Conservation (phyloP, 1,284 basidiomycete species). For the Pseudozyma hubeiensis region DNA sequence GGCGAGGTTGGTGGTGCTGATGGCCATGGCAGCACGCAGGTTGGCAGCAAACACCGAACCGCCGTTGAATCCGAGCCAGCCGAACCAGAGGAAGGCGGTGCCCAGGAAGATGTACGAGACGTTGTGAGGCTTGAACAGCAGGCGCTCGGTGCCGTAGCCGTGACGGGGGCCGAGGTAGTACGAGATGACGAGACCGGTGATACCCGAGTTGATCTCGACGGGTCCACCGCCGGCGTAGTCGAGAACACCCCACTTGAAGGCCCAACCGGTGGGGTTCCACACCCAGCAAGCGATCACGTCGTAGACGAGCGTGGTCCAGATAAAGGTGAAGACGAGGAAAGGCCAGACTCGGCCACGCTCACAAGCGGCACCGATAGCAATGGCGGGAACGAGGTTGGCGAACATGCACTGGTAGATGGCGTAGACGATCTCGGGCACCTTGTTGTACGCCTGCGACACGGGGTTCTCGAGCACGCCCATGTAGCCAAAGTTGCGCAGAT, state of each 20-base stretch:
- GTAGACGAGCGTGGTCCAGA: constrained; percentile 82
- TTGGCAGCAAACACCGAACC: constrained; percentile 89
- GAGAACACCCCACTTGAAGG: constrained; percentile 86
- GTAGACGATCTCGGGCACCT: constrained; percentile 72
- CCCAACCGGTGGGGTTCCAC: constrained; percentile 92
- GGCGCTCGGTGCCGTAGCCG: constrained; percentile 86
- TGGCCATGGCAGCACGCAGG: constrained; percentile 84
- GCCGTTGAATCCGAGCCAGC: constrained; percentile 95
- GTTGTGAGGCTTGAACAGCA: constrained; percentile 92
- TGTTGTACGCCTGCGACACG: constrained; percentile 76
- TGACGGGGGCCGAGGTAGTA: constrained; percentile 88
- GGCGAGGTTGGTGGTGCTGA: constrained; percentile 83
- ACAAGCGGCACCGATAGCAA: constrained; percentile 77
- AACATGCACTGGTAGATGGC: constrained; percentile 70
- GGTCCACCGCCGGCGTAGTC: constrained; percentile 94
- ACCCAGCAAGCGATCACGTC: constrained; percentile 74
- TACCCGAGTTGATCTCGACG: constrained; percentile 90
- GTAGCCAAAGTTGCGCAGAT: constrained; percentile 75
- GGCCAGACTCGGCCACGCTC: constrained; percentile 89
- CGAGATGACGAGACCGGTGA: constrained; percentile 87
- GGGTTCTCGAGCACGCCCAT: constrained; percentile 79
- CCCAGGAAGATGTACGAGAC: constrained; percentile 89
- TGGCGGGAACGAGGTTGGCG: constrained; percentile 72
- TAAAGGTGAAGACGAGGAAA: constrained; percentile 86
- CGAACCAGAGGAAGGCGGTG: constrained; percentile 89